Conservation (phyloP, 2,329 filamentous ascomycete genomes). For the Hypoxylon sp. region DNA sequence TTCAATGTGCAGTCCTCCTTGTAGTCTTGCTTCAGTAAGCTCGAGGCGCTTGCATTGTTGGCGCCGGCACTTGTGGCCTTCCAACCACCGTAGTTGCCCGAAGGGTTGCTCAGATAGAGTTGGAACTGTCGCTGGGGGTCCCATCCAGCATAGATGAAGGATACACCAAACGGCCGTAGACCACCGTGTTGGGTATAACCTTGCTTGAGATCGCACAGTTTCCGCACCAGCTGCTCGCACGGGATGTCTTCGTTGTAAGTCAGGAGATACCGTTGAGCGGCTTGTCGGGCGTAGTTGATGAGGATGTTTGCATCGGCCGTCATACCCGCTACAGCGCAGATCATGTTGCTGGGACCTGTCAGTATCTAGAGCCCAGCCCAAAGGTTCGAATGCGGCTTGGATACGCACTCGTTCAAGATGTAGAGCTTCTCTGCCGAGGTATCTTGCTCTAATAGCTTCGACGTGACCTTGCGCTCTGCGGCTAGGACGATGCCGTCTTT, state of each 20-base stretch:
- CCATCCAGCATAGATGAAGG: constrained; percentile 99
- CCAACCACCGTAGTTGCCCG: constrained; percentile 99
- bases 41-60: constrained; percentile 98
- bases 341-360: constrained; percentile 86
- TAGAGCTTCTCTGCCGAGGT: constrained; percentile 99
- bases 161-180: constrained; percentile 97
- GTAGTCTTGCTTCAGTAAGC: constrained; percentile 98
- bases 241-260: constrained; percentile 99
- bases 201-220: constrained; percentile 98
- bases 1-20: constrained; percentile 97
- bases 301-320: constrained; percentile 99
- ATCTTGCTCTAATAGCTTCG: constrained; percentile 98
- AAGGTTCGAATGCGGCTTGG: not conserved
- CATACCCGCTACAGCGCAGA: constrained; percentile 99
- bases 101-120: constrained; percentile 98
- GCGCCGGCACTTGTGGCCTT: constrained; percentile 98
- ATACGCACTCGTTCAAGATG: constrained; percentile 92
- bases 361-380: not conserved
- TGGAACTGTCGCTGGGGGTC: constrained; percentile 97
- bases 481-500: constrained; percentile 99
- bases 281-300: constrained; percentile 99
- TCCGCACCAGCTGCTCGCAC: constrained; percentile 97
- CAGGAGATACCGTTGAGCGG: constrained; percentile 95
- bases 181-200: constrained; percentile 99
- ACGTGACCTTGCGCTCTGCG: constrained; percentile 98